phyloP scores from a whole-genome alignment of 805 yeast genomes.

The Nakazawaea wyomingensis region DNA sequence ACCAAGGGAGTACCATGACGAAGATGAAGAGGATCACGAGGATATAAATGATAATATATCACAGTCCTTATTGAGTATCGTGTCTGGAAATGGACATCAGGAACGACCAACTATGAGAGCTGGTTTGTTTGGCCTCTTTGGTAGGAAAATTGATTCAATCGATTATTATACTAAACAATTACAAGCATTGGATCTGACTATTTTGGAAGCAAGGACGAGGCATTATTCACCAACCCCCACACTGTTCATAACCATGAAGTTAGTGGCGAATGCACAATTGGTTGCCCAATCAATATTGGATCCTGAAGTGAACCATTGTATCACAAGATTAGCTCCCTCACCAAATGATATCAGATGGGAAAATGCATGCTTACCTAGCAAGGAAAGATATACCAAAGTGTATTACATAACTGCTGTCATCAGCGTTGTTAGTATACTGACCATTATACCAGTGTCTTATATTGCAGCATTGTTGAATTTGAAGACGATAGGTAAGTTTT shows the following conservation, averaged over 20 bases:
- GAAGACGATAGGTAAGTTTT: constrained; percentile 70
- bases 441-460: constrained; percentile 80
- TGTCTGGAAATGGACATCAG: constrained; percentile 15
- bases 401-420: constrained; percentile 63
- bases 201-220: constrained; percentile 54
- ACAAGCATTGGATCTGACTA: constrained; percentile 65
- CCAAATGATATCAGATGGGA: constrained; percentile 96
- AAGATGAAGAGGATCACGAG: constrained; percentile 16
- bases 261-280: constrained; percentile 94
- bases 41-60: constrained; percentile 8
- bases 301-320: constrained; percentile 78
- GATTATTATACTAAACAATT: constrained; percentile 67
- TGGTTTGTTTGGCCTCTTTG: constrained; percentile 60
- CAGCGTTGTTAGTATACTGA: constrained; percentile 62
- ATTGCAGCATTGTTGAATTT: constrained; percentile 77
- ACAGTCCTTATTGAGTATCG: constrained; percentile 12
- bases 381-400: constrained; percentile 60
- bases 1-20: constrained; percentile 7
- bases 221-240: constrained; percentile 82
- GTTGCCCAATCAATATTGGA: constrained; percentile 93
- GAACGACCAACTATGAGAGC: constrained; percentile 58
- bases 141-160: constrained; percentile 75
- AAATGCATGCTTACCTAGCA: constrained; percentile 74
- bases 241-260: constrained; percentile 91
- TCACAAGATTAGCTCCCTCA: constrained; percentile 87